These are phyloP conservation scores for Acer campestre DNA, from an alignment of 345 rosid species.

Conservation along the genomic window DNA sequence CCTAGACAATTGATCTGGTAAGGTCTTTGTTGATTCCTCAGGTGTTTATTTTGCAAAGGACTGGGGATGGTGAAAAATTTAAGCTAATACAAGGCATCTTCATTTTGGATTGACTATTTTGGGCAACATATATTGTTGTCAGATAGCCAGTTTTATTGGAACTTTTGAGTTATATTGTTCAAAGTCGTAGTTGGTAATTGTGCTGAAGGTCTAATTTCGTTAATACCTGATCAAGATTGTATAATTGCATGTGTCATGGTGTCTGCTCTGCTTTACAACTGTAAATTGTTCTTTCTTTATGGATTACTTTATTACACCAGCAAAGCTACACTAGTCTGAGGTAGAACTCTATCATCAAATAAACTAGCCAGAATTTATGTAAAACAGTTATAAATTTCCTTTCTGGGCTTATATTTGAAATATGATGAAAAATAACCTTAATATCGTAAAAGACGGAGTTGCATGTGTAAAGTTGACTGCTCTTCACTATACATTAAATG, in stretches of 20 bases:
- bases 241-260: background rate
- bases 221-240: background rate
- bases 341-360: background rate
- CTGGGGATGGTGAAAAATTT: background rate
- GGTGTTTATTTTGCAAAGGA: slow-evolving; percentile 6
- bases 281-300: background rate
- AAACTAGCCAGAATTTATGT: background rate
- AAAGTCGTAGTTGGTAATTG: background rate
- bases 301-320: background rate
- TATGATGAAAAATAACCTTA: background rate
- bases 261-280: background rate
- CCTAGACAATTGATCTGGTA: slow-evolving; percentile 79
- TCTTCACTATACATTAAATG: background rate
- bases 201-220: background rate
- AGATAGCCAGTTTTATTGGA: background rate
- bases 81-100: background rate
- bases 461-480: background rate
- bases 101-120: background rate
- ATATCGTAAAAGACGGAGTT: background rate
- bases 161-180: background rate
- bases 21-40: slow-evolving; percentile 17
- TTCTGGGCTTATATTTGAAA: background rate
- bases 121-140: background rate
- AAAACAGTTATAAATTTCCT: background rate
- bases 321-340: background rate